Evolutionary conservation across 352 stramenopile genomes (phyloP), one percentile per base, ranked within the genome.

Genomic region (Albugo candida): DNA sequence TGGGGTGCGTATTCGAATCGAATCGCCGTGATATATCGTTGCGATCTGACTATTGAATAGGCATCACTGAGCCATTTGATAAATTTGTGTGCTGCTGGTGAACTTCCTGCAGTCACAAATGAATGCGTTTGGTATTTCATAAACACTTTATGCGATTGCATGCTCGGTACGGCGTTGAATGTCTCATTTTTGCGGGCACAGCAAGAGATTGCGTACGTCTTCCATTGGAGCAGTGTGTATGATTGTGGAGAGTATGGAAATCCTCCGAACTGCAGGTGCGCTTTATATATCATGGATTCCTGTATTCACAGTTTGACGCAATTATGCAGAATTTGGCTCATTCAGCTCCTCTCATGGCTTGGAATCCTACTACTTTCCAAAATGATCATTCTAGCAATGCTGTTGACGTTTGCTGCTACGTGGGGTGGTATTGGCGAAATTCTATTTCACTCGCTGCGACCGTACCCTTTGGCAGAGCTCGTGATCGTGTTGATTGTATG

Each of bases 91-190:
- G 72, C 81, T 31, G 63, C 76, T 11, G 68, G 82, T 36, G 60
- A 78, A 49, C 63, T 86, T 47, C 73, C 73, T n/a, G 63, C 70
- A 16, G 70, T 85, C 45, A 79, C 75, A 14, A 73, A 88, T 55
- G 71, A 88, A 51, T 88, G 75, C 57, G 70, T 80, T 11, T 88
- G 75, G 75, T 88, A 88, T 52, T 88, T 88, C 52, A 58, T 85
- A 51, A 88, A 88, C 54, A 85, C 83, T 27, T 60, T 85, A 45
- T 70, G 65, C 44, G 75, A 88, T 53, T 83, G 69, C 48, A 83
- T 73, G 34, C 65, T 87, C n/a, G 75, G 75, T 24, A 87, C 83
- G 70, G 31, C 79, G 45, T 69, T 87, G 54, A 73, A 68, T 31
- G 52, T 87, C 17, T 69, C 71, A 50, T 79, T 84, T 42, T 54